A percentile compares a stretch with the other conserved stretches of the same genome.
Conservation (phyloP, 1,284 basidiomycete species). For the Ganoderma leucocontextum region DNA sequence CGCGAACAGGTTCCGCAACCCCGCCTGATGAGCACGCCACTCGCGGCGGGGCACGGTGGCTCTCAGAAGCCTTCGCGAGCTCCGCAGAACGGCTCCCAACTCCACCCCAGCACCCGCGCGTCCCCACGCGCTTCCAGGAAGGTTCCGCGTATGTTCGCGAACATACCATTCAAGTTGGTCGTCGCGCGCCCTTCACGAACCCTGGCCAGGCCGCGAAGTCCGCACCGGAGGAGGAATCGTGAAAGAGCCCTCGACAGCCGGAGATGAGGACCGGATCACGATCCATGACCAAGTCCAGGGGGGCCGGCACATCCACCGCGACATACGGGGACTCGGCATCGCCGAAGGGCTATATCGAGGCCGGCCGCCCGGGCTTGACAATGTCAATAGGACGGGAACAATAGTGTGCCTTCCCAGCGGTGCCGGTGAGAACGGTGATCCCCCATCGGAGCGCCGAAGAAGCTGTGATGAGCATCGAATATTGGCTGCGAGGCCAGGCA, state of each 20-base stretch:
- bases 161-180: background rate
- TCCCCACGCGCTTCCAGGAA: background rate
- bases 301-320: background rate
- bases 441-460: slow-evolving; percentile 16
- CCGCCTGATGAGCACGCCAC: background rate
- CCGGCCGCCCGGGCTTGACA: background rate
- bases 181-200: background rate
- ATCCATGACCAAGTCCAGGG: background rate
- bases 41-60: background rate
- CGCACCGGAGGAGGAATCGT: background rate
- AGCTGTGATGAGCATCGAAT: background rate
- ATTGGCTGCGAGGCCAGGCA: background rate
- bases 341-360: background rate
- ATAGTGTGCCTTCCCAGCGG: background rate
- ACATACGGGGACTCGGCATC: slow-evolving; percentile 6
- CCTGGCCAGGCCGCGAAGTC: background rate
- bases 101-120: background rate
- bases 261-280: slow-evolving; percentile 3
- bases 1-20: slow-evolving; percentile 5
- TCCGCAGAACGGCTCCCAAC: background rate
- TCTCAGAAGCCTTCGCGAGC: background rate
- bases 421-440: slow-evolving; percentile 15
- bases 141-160: background rate
- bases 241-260: slow-evolving; percentile 4
- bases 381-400: background rate